Evolutionary conservation across 257 asterid genomes (phyloP).

Genomic region (Avicennia marina): DNA sequence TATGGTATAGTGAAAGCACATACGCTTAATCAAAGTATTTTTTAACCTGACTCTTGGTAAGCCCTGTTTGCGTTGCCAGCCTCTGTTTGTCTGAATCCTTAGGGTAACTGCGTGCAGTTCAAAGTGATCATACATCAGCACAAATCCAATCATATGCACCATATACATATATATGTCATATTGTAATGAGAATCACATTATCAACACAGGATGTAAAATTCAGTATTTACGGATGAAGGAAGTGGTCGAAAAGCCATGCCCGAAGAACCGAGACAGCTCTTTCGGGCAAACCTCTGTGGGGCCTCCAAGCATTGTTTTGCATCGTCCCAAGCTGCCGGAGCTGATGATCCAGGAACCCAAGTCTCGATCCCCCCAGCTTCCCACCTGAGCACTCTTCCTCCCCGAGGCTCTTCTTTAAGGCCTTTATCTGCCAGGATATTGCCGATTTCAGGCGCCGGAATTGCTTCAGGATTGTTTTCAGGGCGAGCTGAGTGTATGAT

Average conservation of each 20-base stretch:
- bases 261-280: slow-evolving; percentile 77
- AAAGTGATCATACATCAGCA: background rate
- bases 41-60: slow-evolving; percentile 89
- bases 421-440: slow-evolving; percentile 45
- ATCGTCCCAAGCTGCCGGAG: slow-evolving; percentile 53
- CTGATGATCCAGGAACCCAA: slow-evolving; percentile 43
- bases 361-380: slow-evolving; percentile 40
- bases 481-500: slow-evolving; percentile 56
- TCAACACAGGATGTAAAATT: background rate
- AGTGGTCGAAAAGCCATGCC: slow-evolving; percentile 83
- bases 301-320: slow-evolving; percentile 69
- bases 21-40: too few relatives aligned
- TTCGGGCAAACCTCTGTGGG: slow-evolving; percentile 72
- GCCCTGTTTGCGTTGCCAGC: slow-evolving; percentile 78
- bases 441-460: slow-evolving; percentile 58
- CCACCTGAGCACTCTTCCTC: slow-evolving; percentile 33
- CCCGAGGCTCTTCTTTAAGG: slow-evolving; percentile 41
- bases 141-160: background rate
- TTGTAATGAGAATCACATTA: too few relatives aligned
- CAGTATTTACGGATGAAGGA: slow-evolving; percentile 65
- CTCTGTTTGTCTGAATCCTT: slow-evolving; percentile 67
- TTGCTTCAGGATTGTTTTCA: slow-evolving; percentile 59
- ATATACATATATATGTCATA: background rate
- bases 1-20: too few relatives aligned
- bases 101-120: slow-evolving; percentile 49